Evolutionary conservation across 2,329 filamentous ascomycete genomes (phyloP).

Genomic region (Aspergillus luchuensis): DNA sequence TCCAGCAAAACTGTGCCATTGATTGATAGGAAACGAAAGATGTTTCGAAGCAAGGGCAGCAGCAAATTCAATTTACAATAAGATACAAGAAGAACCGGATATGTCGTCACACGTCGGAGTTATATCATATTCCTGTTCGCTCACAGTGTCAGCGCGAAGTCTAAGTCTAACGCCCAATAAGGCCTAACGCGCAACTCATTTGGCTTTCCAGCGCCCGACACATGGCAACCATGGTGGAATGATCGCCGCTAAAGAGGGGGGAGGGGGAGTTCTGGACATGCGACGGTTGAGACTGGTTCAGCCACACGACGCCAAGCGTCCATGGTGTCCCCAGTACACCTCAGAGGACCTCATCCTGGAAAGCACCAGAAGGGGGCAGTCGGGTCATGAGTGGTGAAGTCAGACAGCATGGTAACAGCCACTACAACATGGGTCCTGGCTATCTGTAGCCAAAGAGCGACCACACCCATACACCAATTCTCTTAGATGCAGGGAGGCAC

Average conservation of each 20-base stretch:
- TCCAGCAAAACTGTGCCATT: too few species aligned
- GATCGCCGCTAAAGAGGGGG: slow-evolving; percentile 26
- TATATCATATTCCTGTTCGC: not conserved
- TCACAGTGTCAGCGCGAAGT: not conserved
- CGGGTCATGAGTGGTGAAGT: slow-evolving; percentile 10
- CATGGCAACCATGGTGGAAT: slow-evolving; percentile 30
- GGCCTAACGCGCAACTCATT: slow-evolving; percentile 12
- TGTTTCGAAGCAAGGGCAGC: not conserved
- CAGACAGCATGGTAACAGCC: slow-evolving; percentile 13
- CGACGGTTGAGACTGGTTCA: slow-evolving; percentile 18
- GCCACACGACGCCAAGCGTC: slow-evolving; percentile 20
- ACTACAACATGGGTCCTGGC: not conserved
- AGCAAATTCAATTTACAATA: not conserved
- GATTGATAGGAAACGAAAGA: not conserved
- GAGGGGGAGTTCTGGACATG: slow-evolving; percentile 18
- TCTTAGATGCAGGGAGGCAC: slow-evolving; percentile 10
- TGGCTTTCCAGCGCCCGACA: slow-evolving; percentile 25
- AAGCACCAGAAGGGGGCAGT: slow-evolving; percentile 2
- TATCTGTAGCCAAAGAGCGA: slow-evolving; percentile 1
- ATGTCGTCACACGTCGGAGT: not conserved
- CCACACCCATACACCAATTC: not conserved
- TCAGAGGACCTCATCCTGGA: slow-evolving; percentile 6
- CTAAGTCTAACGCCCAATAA: not conserved
- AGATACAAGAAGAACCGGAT: too few species aligned
- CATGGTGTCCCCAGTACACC: slow-evolving; percentile 3